These are phyloP conservation scores for Lachancea sp. DNA, from an alignment of 805 yeast genomes.

Conservation along the genomic window DNA sequence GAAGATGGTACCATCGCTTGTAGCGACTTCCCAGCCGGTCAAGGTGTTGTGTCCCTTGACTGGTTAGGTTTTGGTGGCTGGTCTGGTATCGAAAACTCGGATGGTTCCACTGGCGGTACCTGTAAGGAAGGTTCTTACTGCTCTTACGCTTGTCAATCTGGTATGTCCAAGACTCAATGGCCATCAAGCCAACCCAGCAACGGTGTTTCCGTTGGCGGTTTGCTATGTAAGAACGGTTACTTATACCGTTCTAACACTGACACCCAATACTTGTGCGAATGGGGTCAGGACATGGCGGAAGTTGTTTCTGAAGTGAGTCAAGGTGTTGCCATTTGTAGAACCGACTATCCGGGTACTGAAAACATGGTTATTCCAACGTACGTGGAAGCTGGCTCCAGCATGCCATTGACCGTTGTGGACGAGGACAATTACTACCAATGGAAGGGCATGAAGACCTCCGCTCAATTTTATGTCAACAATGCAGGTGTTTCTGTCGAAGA, in stretches of 20 bases:
- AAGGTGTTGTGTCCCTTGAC: slow-evolving; percentile 58
- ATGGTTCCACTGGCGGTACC: slow-evolving; percentile 54
- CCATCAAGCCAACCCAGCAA: slow-evolving; percentile 58
- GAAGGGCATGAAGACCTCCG: slow-evolving; percentile 58
- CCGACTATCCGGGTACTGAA: slow-evolving; percentile 79
- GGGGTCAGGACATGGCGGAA: slow-evolving; percentile 52
- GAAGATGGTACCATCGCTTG: slow-evolving; percentile 65
- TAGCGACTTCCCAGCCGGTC: slow-evolving; percentile 59
- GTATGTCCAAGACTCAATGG: slow-evolving; percentile 81
- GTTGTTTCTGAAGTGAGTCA: slow-evolving; percentile 46
- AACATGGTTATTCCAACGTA: slow-evolving; percentile 72
- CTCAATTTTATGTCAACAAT: slow-evolving; percentile 71
- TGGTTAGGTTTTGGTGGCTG: slow-evolving; percentile 49
- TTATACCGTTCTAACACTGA: slow-evolving; percentile 54
- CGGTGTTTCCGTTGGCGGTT: slow-evolving; percentile 71
- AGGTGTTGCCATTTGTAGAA: slow-evolving; percentile 63
- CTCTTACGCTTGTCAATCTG: slow-evolving; percentile 72
- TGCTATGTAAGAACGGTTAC: slow-evolving; percentile 55
- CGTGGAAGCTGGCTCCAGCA: slow-evolving; percentile 41
- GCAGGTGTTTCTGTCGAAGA: slow-evolving; percentile 65
- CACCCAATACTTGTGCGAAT: slow-evolving; percentile 52
- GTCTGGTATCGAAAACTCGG: slow-evolving; percentile 49
- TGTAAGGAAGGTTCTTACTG: slow-evolving; percentile 67
- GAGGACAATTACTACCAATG: slow-evolving; percentile 53
- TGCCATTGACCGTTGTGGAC: slow-evolving; percentile 55